These are phyloP conservation scores for Monosporozyma unispora DNA, from an alignment of 805 yeast species.

Conservation along the genomic window DNA sequence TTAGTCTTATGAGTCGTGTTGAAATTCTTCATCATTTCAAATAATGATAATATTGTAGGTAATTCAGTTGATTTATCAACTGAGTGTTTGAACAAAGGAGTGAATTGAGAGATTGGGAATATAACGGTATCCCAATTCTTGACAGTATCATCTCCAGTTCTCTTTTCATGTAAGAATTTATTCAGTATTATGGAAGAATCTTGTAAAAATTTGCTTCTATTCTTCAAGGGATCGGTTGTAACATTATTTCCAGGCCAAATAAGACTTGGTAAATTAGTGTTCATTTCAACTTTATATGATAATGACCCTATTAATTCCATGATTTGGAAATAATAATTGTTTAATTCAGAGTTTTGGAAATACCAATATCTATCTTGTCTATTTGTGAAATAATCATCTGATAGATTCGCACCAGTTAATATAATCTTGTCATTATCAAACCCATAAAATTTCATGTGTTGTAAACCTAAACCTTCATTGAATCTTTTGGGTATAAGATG, in stretches of 20 bases:
- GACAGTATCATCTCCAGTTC: not conserved
- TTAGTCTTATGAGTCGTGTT: not conserved
- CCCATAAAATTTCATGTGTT: constrained; percentile 96
- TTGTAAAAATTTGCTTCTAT: constrained; percentile 41
- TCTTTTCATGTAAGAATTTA: constrained; percentile 41
- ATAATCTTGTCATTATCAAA: constrained; percentile 88
- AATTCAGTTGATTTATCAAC: constrained; percentile 71
- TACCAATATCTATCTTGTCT: constrained; percentile 89
- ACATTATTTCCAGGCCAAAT: constrained; percentile 67
- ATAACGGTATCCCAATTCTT: constrained; percentile 44
- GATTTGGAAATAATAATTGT: constrained; percentile 68
- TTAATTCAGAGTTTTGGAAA: constrained; percentile 45
- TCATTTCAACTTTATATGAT: constrained; percentile 53
- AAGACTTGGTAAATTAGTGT: constrained; percentile 40
- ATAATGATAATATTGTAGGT: constrained; percentile 51
- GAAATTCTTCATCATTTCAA: constrained; percentile 41
- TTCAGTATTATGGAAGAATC: constrained; percentile 49
- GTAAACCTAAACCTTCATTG: constrained; percentile 87
- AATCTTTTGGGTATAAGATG: constrained; percentile 66
- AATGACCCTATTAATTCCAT: constrained; percentile 59
- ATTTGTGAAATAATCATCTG: constrained; percentile 85
- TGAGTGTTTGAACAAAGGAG: constrained; percentile 56
- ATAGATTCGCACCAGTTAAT: constrained; percentile 84
- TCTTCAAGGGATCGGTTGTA: constrained; percentile 55
- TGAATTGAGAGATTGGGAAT: constrained; percentile 85